phyloP scores from a whole-genome alignment of 108 stramenopile species.

The Cyclostephanos invisitatus region DNA sequence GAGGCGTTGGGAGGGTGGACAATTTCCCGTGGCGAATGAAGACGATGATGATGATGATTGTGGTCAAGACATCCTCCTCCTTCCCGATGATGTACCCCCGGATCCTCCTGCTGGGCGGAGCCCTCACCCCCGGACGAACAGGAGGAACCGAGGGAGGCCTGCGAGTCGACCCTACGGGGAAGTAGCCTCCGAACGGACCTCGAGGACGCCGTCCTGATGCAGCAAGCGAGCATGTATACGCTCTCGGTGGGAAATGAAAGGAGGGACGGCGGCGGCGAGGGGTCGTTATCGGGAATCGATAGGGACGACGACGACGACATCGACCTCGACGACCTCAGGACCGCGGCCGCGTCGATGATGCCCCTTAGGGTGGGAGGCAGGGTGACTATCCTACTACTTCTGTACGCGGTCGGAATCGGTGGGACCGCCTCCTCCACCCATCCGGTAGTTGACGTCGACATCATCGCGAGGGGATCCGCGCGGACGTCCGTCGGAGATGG shows the following conservation, averaged over 20 bases:
- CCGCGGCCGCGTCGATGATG: background rate
- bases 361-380: background rate
- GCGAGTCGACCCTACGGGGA: background rate
- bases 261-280: background rate
- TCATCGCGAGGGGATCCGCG: background rate
- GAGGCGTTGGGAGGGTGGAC: background rate
- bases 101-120: background rate
- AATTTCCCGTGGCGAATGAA: background rate
- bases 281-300: background rate
- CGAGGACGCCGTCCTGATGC: slow-evolving; percentile 19
- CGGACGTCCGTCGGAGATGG: slow-evolving; percentile 1
- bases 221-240: slow-evolving; percentile 22
- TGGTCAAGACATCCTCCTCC: background rate
- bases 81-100: background rate
- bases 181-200: slow-evolving; percentile 1
- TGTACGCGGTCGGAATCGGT: background rate
- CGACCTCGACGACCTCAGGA: background rate
- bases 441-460: background rate
- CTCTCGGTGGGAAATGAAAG: slow-evolving; percentile 24
- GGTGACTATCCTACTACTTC: background rate
- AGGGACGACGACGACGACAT: background rate
- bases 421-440: background rate
- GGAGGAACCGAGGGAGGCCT: slow-evolving; percentile 1
- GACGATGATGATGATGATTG: too few relatives aligned
- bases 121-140: background rate